Evolutionary conservation across 345 rosid species (phyloP).

Genomic region (Eucalyptus globulus): DNA sequence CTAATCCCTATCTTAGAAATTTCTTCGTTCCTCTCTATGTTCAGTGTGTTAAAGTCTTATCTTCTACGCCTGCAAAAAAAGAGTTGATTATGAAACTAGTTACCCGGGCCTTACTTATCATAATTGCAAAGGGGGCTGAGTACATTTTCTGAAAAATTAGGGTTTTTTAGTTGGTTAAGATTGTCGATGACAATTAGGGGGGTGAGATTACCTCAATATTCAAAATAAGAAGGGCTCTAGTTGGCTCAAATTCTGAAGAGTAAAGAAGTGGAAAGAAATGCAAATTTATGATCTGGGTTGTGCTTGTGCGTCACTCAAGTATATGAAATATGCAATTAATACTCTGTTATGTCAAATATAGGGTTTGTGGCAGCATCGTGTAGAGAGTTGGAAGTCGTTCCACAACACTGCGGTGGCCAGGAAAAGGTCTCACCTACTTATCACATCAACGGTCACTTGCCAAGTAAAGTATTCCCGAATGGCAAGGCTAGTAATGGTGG

Average conservation of each 20-base stretch:
- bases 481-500: slow-evolving; percentile 48
- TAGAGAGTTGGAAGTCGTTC: slow-evolving; percentile 40
- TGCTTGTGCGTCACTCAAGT: neutral
- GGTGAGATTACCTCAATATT: neutral
- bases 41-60: neutral
- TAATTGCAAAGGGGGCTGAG: neutral
- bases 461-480: slow-evolving; percentile 21
- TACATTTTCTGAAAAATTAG: neutral
- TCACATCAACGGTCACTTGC: slow-evolving; percentile 7
- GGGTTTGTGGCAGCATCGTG: slow-evolving; percentile 85
- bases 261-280: neutral
- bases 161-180: neutral
- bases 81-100: neutral
- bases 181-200: neutral
- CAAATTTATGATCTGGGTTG: neutral
- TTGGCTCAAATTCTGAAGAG: neutral
- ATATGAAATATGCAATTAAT: neutral
- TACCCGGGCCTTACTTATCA: neutral
- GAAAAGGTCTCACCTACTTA: slow-evolving; percentile 4
- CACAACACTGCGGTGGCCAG: slow-evolving; percentile 14
- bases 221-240: neutral
- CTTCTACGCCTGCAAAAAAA: neutral
- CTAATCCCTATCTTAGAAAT: neutral
- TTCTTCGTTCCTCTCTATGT: neutral
- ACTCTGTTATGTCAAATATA: slow-evolving; percentile 4